These are phyloP conservation scores for Gleditsia sinensis DNA, from an alignment of 306 rosid species.

Conservation along the genomic window DNA sequence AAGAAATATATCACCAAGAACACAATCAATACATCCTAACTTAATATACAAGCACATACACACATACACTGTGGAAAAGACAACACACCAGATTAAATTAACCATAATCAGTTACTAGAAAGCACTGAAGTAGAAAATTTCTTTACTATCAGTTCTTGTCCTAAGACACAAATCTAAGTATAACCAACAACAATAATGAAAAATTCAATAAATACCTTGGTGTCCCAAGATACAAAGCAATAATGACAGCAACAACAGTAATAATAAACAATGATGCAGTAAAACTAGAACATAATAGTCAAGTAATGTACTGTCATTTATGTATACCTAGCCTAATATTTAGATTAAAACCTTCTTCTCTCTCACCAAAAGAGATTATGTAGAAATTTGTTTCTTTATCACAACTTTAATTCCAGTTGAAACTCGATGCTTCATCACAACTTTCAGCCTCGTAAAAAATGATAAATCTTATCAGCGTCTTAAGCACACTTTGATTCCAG, in stretches of 20 bases:
- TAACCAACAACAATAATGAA: not conserved
- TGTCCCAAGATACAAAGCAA: not conserved
- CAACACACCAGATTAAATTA: not conserved
- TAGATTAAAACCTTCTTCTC: not conserved
- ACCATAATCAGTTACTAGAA: not conserved
- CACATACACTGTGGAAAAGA: not conserved
- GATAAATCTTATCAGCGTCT: not conserved
- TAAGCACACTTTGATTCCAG: not conserved
- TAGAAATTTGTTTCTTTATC: not conserved
- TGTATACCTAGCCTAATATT: constrained; percentile 12
- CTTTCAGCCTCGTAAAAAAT: not conserved
- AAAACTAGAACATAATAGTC: not conserved
- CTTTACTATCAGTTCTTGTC: not conserved
- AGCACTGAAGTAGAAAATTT: not conserved
- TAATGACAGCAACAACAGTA: not conserved
- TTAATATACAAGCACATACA: not conserved
- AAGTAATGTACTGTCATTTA: not conserved
- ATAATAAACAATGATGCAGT: not conserved
- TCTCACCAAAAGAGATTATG: not conserved
- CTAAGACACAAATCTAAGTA: not conserved
- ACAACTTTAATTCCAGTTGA: constrained; percentile 4
- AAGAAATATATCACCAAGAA: not conserved
- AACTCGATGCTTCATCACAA: not conserved
- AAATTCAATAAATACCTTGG: not conserved
- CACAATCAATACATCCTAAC: not conserved